These are phyloP conservation scores for Amaranthus tricolor DNA, from an alignment of 179 eudicot genomes.

Conservation along the genomic window DNA sequence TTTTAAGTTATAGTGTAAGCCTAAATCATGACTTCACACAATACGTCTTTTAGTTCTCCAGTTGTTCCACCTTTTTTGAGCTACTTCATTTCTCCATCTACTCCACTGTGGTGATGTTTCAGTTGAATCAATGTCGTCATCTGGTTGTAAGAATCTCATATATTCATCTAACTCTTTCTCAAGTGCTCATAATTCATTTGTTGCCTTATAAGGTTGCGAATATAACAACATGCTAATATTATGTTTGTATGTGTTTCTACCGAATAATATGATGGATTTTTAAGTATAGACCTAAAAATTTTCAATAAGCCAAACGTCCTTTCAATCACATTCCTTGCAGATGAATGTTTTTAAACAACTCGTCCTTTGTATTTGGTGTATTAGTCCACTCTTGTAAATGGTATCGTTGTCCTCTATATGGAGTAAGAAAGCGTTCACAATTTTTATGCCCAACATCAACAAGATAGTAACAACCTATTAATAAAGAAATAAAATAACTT, in stretches of 20 bases:
- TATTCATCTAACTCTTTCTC: background rate
- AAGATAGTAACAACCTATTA: conserved; percentile 11
- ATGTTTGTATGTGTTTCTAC: conserved; percentile 6
- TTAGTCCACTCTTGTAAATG: conserved; percentile 14
- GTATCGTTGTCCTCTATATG: conserved; percentile 8
- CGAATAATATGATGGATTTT: conserved; percentile 1
- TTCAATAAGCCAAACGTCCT: conserved; percentile 12
- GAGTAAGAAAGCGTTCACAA: conserved; percentile 17
- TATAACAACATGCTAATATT: conserved; percentile 11
- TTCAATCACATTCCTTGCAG: conserved; percentile 9
- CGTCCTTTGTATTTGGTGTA: conserved; percentile 2
- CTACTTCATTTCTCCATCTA: no score
- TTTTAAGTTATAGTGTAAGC: no score
- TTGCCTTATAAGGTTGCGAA: conserved; percentile 14
- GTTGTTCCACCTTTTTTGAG: no score
- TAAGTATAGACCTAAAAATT: background rate
- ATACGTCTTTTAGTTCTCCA: no score
- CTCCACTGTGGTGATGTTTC: no score
- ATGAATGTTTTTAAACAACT: conserved; percentile 18
- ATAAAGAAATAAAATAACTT: no score
- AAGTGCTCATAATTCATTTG: conserved; percentile 10
- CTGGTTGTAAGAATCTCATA: background rate
- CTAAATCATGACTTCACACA: no score
- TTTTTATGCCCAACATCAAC: conserved; percentile 17
- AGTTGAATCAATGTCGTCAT: no score